phyloP scores from a whole-genome alignment of 768 basidiomycete genomes.

The Hypholoma fasciculare region DNA sequence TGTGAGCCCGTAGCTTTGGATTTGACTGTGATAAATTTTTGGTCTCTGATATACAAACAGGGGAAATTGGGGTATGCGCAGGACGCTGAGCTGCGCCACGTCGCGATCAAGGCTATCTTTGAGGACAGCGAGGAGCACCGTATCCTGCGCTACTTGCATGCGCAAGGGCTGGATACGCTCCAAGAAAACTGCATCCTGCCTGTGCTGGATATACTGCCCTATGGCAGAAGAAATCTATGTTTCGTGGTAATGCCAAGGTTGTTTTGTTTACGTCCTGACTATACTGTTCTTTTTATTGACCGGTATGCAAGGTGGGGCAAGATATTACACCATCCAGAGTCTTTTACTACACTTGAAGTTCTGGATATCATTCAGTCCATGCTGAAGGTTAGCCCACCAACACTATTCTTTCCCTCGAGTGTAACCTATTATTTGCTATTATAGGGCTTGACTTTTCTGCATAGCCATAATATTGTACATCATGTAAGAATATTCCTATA shows the following conservation, averaged over 20 bases:
- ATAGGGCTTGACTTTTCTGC: conserved; percentile 20
- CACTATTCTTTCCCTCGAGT: background rate
- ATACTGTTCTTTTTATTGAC: background rate
- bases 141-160: conserved; percentile 18
- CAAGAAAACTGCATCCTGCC: conserved; percentile 19
- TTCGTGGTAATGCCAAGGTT: conserved; percentile 32
- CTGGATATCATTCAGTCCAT: conserved; percentile 16
- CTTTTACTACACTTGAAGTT: conserved; percentile 6
- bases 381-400: conserved; percentile 19
- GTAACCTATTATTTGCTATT: background rate
- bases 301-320: conserved; percentile 16
- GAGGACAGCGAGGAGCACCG: conserved; percentile 21
- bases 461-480: conserved; percentile 21
- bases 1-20: background rate
- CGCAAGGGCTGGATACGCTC: conserved; percentile 4
- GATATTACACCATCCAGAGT: background rate
- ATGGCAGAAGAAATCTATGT: conserved; percentile 15
- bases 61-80: conserved; percentile 16
- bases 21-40: too few species aligned
- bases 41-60: too few species aligned
- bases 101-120: conserved; percentile 26
- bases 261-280: conserved; percentile 8
- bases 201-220: conserved; percentile 22
- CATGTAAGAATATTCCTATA: conserved; percentile 11
- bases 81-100: conserved; percentile 19